phyloP scores from a whole-genome alignment of 2,329 filamentous ascomycete genomes.

The Microcyclospora tardicrescens region DNA sequence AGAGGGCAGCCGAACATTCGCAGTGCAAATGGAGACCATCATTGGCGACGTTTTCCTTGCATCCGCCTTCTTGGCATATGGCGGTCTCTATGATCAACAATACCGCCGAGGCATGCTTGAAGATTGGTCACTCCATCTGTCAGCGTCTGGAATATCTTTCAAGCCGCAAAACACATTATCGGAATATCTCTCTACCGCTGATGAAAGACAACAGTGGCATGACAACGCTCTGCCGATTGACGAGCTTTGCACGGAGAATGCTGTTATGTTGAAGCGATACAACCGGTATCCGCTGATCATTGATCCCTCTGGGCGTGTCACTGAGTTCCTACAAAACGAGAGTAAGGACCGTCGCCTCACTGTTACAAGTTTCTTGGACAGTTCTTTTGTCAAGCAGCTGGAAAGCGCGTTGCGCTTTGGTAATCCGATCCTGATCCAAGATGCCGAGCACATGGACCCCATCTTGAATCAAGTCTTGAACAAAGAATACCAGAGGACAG shows the following conservation, averaged over 20 bases:
- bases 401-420: constrained; percentile 95
- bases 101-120: constrained; percentile 97
- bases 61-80: constrained; percentile 94
- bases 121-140: constrained; percentile 89
- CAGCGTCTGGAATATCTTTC: constrained; percentile 82
- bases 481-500: constrained; percentile 98
- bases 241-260: constrained; percentile 96
- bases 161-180: constrained; percentile 91
- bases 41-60: constrained; percentile 92
- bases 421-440: constrained; percentile 96
- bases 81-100: constrained; percentile 92
- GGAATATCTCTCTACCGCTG: constrained; percentile 90
- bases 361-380: constrained; percentile 94
- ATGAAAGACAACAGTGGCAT: constrained; percentile 91
- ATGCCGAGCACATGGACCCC: constrained; percentile 92
- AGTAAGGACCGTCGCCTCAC: constrained; percentile 87
- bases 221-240: constrained; percentile 87
- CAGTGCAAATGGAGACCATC: constrained; percentile 92
- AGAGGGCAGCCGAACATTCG: constrained; percentile 92
- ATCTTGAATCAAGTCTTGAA: constrained; percentile 98
- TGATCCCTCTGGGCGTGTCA: constrained; percentile 87
- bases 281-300: constrained; percentile 98
- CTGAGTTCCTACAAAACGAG: constrained; percentile 89
- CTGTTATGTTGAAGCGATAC: constrained; percentile 93
- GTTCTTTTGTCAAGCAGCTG: constrained; percentile 94